Evolutionary conservation across 2,329 filamentous ascomycete genomes (phyloP), one percentile per base, ranked within the genome.

Genomic region (Byssoonygena ceratinophila): DNA sequence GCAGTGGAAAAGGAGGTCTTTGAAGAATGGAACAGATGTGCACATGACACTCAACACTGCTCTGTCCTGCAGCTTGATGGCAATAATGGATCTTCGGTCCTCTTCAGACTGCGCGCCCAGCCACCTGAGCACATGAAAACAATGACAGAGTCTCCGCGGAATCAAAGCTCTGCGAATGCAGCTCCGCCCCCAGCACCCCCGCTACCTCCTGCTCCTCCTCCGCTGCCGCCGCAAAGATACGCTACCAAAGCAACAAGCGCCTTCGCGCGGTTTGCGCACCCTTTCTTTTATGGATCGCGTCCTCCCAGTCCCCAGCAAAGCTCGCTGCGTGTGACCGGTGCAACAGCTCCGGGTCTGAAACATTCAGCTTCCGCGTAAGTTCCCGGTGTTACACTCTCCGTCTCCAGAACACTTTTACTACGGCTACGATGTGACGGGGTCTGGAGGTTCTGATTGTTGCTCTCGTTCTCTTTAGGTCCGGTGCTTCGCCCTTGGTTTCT

Each of bases 401-500:
- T 34, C 32, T 34, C 32, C 9, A 29, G 27, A 29, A 9, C 9
- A 4, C 27, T 29, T 34, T n/a, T 5, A 34, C n/a, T 20, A 22
- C 31, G n/a, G 12, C 8, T 14, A 4, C 12, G 47, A n/a, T 46
- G 32, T 32, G 41, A 25, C n/a, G 22, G 49, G 32, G n/a, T 49
- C 12, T 5, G 3, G n/a, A 4, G 8, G 18, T 40, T 39, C 49
- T 48, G 29, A 52, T 9, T 29, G 18, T 29, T 4, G 7, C 11
- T 27, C 25, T 32, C 14, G 29, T 27, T 54, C 25, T 46, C 14
- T 54, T 53, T 55, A 75, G 71, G 54, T 69, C 73, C 41, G 71
- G 71, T 54, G 71, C 70, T 53, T 76, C 74, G 39, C 76, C 77
- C 60, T 77, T 79, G 59, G 72, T 79, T 54, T 77, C 74, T 60